Evolutionary conservation across 768 basidiomycete species (phyloP), one percentile per base, ranked within the genome.

Genomic region (Russula sp.): DNA sequence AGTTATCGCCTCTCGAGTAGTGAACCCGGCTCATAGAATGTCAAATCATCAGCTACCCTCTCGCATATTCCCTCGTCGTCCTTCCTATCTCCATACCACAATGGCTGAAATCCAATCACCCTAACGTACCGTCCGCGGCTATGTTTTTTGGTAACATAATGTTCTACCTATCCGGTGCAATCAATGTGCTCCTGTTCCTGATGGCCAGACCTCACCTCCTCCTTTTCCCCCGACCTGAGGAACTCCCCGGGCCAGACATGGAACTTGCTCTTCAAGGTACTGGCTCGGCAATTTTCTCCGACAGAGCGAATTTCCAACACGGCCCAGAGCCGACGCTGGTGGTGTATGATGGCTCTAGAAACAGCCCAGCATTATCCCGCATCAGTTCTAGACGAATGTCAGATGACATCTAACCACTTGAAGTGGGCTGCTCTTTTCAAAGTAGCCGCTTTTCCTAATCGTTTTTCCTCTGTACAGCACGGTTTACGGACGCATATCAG

Each of bases 171-270:
- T 78, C 76, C 49, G 80, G 80, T 13, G 67, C 73, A 40, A 64
- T 74, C 56, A 81, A 80, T 57, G 79, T 79, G 14, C 38, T 76
- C 24, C 73, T 81, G 7, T 69, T 80, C 38, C 68, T 78, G 28
- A 62, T 67, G 22, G 76, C 77, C 18, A 74, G 76, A 24, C 77
- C 76, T 3, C 72, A 73, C 34, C 71, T 76, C 2, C 71, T 72
- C 32, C 71, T 79, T 13, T 78, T 79, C 52, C 44, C 36, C 18
- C 62, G 50, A 3, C 61, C 61, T 0, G 48, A 55, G 4, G 5
- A 1, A 11, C n/a, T 46, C n/a, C 4, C 3, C 2, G 26, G 49
- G 46, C 18, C 50, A 4, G 57, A 52, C 2, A 30, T n/a, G 18
- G 57, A 38, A n/a, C 32, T 53, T 46, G 10, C 16, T 11, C 11